These are phyloP conservation scores for Pythium aristosporum DNA, from an alignment of 352 stramenopile genomes.

Conservation along the genomic window DNA sequence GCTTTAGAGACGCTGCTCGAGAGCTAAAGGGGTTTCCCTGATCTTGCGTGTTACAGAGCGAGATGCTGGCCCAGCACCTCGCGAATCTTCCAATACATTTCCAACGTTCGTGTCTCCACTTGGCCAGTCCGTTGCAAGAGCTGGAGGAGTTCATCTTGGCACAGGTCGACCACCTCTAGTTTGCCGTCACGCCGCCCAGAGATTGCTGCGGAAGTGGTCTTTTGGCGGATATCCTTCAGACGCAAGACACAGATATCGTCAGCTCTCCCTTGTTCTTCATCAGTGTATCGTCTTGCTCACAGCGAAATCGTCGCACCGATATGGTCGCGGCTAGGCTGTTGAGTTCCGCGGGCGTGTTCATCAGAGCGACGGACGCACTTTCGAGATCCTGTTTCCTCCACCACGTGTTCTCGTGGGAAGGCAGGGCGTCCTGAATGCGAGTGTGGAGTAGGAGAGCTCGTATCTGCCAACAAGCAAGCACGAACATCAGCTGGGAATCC, in stretches of 20 bases:
- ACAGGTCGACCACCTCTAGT: constrained; percentile 6
- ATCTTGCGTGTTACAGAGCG: constrained; percentile 20
- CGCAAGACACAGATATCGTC: not conserved
- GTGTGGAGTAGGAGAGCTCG: constrained; percentile 38
- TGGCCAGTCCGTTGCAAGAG: constrained; percentile 19
- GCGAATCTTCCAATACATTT: constrained; percentile 29
- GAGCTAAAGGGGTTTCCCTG: not conserved
- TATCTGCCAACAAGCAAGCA: constrained; percentile 37
- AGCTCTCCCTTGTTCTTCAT: not conserved
- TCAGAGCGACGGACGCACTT: constrained; percentile 14
- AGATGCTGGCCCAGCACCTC: constrained; percentile 30
- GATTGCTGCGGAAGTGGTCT: not conserved
- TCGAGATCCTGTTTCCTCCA: not conserved
- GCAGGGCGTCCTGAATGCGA: constrained; percentile 7
- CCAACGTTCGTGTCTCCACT: constrained; percentile 19
- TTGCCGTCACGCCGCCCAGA: not conserved
- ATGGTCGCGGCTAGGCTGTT: not conserved
- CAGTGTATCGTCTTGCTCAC: not conserved
- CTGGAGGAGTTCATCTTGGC: constrained; percentile 24
- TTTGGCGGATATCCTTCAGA: constrained; percentile 11
- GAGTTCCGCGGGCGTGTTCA: constrained; percentile 1
- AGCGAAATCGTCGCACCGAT: constrained; percentile 6
- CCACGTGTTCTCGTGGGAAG: not conserved
- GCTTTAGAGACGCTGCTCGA: constrained; percentile 18
- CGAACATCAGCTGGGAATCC: not conserved